Percentiles rank a stretch among this genome's conserved stretches.
Evolutionary conservation across 2,329 filamentous ascomycete species (phyloP).

Genomic region (Penicillium sp.): DNA sequence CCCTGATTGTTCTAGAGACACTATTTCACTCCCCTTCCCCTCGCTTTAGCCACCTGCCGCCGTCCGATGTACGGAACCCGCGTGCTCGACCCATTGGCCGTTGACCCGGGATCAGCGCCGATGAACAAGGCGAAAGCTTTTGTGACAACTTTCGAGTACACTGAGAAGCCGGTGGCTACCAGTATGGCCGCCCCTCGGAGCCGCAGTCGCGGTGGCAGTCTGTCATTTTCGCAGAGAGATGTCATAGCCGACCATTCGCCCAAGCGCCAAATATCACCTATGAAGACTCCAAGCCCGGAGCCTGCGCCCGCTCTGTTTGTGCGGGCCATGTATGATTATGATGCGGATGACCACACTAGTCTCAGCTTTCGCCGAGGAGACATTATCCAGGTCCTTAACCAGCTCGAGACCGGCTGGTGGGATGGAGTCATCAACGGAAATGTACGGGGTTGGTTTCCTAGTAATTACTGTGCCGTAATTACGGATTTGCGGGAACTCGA

Average conservation of each 20-base stretch:
- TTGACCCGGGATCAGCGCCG: constrained; percentile 39
- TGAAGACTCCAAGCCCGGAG: constrained; percentile 44
- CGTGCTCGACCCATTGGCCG: constrained; percentile 38
- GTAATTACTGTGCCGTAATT: constrained; percentile 95
- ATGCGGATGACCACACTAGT: constrained; percentile 95
- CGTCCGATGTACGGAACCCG: constrained; percentile 42
- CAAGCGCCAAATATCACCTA: constrained; percentile 34
- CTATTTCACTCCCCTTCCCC: constrained; percentile 6
- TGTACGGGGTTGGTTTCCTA: constrained; percentile 97
- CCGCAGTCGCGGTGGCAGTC: constrained; percentile 38
- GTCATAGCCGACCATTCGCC: constrained; percentile 29
- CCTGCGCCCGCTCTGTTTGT: constrained; percentile 73
- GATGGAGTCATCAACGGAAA: constrained; percentile 92
- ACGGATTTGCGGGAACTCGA: constrained; percentile 74
- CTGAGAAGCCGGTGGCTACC: constrained; percentile 42
- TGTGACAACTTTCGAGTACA: constrained; percentile 50
- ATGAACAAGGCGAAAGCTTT: constrained; percentile 43
- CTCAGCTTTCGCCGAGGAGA: constrained; percentile 96
- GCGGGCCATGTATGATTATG: constrained; percentile 95
- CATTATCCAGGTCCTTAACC: constrained; percentile 97
- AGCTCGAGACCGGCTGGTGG: constrained; percentile 99
- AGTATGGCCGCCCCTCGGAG: constrained; percentile 35
- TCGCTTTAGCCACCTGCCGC: constrained; percentile 16
- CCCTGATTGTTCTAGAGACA: constrained; percentile 10
- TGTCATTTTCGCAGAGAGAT: constrained; percentile 32